Conservation (phyloP, 164 flowering plant species). For the Hamamelis virginiana region DNA sequence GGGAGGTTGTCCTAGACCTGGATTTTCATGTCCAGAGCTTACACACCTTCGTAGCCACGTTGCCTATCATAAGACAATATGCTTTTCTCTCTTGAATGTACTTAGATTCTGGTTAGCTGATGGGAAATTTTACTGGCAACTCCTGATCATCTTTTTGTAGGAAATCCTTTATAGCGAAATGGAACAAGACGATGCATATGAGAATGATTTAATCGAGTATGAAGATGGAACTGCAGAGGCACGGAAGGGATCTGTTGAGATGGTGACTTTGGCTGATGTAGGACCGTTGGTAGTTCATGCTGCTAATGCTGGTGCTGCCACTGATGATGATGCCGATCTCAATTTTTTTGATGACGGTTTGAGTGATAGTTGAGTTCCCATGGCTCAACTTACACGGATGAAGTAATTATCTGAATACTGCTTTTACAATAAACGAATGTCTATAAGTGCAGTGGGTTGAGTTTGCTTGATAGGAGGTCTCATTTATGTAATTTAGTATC, state of each 20-base stretch:
- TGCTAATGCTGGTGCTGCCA: constrained; percentile 6
- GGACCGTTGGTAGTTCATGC: constrained; percentile 1
- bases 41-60: too few species aligned
- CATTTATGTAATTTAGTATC: background rate
- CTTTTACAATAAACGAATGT: background rate
- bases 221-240: constrained; percentile 14
- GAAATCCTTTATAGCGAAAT: constrained; percentile 7
- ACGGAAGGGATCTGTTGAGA: constrained; percentile 9
- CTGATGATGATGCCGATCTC: constrained; percentile 19
- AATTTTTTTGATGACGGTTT: constrained; percentile 20
- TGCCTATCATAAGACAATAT: too few species aligned
- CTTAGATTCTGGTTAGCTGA: background rate
- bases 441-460: background rate
- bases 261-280: constrained; percentile 11
- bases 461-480: background rate
- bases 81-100: too few species aligned
- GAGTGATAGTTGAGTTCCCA: constrained; percentile 4
- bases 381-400: background rate
- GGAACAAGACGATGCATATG: constrained; percentile 14
- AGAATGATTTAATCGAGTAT: constrained; percentile 8
- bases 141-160: constrained; percentile 3
- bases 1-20: too few species aligned
- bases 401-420: background rate
- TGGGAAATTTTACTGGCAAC: background rate
- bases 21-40: too few species aligned